phyloP scores from a whole-genome alignment of 1,139 yeast species.

The Nakaseomyces kungkrabaensis region DNA sequence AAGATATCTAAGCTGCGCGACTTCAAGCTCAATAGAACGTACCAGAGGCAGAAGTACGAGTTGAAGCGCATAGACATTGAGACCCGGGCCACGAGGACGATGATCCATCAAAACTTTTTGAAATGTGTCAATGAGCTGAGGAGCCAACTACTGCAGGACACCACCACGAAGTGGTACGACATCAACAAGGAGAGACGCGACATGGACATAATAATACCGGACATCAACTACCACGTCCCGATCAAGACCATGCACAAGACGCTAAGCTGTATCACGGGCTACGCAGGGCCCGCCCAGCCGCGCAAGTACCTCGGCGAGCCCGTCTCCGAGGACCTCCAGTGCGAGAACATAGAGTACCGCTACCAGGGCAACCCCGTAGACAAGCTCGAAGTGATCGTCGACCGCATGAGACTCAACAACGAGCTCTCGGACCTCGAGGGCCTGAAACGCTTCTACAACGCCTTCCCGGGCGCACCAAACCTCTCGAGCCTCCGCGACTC shows the following conservation, averaged over 20 bases:
- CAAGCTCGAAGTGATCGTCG: constrained; percentile 31
- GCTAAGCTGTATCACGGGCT: constrained; percentile 30
- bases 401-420: constrained; percentile 36
- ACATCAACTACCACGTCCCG: constrained; percentile 30
- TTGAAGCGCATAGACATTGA: constrained; percentile 69
- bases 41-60: constrained; percentile 60
- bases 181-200: constrained; percentile 82
- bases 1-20: constrained; percentile 65
- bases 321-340: constrained; percentile 25
- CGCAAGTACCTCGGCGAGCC: constrained; percentile 25
- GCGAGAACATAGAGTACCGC: constrained; percentile 28
- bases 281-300: constrained; percentile 29
- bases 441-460: constrained; percentile 38
- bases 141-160: constrained; percentile 52
- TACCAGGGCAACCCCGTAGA: constrained; percentile 31
- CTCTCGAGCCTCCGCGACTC: constrained; percentile 47
- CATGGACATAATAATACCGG: constrained; percentile 63
- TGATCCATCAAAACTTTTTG: constrained; percentile 76
- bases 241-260: constrained; percentile 27
- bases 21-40: constrained; percentile 57
- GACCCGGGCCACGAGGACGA: constrained; percentile 69
- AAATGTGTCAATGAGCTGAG: constrained; percentile 63
- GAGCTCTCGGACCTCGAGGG: constrained; percentile 51
- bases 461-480: constrained; percentile 54
- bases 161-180: constrained; percentile 87